phyloP scores from a whole-genome alignment of 768 basidiomycete genomes.

The Epithele typhae region DNA sequence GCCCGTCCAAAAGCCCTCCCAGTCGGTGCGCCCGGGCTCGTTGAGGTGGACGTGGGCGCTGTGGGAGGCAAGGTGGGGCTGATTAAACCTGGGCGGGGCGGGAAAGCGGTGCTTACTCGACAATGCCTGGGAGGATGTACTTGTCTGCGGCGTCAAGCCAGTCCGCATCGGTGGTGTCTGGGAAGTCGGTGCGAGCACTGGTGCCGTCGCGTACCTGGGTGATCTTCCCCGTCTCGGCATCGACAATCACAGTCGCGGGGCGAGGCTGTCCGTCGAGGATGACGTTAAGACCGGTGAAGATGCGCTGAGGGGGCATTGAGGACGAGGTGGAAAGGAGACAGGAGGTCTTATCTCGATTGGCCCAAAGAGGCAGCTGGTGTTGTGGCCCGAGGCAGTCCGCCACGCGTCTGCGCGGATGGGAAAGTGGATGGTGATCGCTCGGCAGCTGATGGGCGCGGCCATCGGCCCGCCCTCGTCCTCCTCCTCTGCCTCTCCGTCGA shows the following conservation, averaged over 20 bases:
- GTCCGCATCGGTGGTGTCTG: slow-evolving; percentile 22
- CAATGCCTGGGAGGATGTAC: slow-evolving; percentile 47
- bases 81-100: neutral
- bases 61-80: neutral
- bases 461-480: too few relatives aligned
- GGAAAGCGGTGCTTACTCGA: slow-evolving; percentile 40
- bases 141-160: slow-evolving; percentile 35
- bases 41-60: slow-evolving; percentile 93
- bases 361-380: neutral
- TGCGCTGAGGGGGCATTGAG: slow-evolving; percentile 8
- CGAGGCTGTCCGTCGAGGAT: slow-evolving; percentile 20
- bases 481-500: too few relatives aligned
- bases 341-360: neutral
- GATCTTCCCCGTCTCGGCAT: slow-evolving; percentile 38
- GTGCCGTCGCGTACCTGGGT: slow-evolving; percentile 24
- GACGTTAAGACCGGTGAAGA: slow-evolving; percentile 24
- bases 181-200: slow-evolving; percentile 15
- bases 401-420: too few relatives aligned
- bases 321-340: neutral
- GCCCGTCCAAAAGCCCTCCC: slow-evolving; percentile 95
- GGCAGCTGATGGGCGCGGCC: too few relatives aligned
- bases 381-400: neutral
- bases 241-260: slow-evolving; percentile 41
- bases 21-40: slow-evolving; percentile 88
- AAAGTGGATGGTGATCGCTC: too few relatives aligned